These are phyloP conservation scores for Adiantum capillusveneris DNA, from an alignment of 75 land plant genomes.

Conservation along the genomic window DNA sequence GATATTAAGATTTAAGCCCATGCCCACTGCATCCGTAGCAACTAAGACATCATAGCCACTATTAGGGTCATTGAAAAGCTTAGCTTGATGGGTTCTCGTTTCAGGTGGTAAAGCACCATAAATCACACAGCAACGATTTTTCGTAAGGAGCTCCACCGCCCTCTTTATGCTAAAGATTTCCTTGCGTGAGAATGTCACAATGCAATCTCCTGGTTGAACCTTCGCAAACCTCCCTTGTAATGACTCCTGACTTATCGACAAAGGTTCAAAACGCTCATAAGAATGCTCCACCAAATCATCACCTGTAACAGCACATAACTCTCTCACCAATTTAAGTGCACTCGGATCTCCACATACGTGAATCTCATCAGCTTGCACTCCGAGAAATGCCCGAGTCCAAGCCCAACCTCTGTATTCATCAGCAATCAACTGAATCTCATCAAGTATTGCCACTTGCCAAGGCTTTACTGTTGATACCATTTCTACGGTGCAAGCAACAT, in stretches of 20 bases:
- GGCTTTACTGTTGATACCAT: constrained; percentile 67
- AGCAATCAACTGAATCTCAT: constrained; percentile 91
- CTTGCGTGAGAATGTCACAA: constrained; percentile 90
- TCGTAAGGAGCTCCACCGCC: constrained; percentile 76
- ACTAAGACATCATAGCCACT: constrained; percentile 91
- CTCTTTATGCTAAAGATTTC: constrained; percentile 91
- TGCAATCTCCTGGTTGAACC: constrained; percentile 81
- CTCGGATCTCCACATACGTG: constrained; percentile 98
- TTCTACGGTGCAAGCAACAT: constrained; percentile 87
- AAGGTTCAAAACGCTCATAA: constrained; percentile 85
- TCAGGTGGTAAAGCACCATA: constrained; percentile 98
- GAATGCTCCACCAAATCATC: constrained; percentile 68
- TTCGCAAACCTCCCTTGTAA: constrained; percentile 54
- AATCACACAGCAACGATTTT: constrained; percentile 87
- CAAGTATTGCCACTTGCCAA: constrained; percentile 89
- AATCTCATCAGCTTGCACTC: constrained; percentile 88
- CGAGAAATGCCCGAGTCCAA: constrained; percentile 92
- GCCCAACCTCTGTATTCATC: constrained; percentile 83
- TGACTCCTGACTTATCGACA: constrained; percentile 74
- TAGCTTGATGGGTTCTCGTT: constrained; percentile 91
- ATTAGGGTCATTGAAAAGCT: constrained; percentile 68
- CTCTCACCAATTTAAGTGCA: constrained; percentile 54
- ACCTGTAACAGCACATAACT: constrained; percentile 69
- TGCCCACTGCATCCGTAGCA: constrained; percentile 98
- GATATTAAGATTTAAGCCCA: constrained; percentile 95